Percentiles rank a stretch among this genome's conserved stretches.
Conservation (phyloP, 805 yeast species). For the Myxozyma monticola region DNA sequence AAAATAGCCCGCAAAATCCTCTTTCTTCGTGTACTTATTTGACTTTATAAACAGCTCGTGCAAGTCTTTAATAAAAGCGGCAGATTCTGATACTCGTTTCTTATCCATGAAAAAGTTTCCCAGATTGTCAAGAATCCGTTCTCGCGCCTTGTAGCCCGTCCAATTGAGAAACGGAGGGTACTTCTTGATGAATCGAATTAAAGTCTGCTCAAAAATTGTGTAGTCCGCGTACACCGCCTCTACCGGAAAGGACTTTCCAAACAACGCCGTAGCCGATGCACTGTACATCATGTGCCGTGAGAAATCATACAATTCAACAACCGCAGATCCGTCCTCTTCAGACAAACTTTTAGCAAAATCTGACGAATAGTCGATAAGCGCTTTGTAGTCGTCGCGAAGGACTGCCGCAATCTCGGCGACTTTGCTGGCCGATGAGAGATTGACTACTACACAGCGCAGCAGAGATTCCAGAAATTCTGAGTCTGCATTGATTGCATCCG, state of each 20-base stretch:
- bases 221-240: constrained; percentile 14
- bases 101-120: constrained; percentile 13
- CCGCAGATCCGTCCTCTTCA: not conserved
- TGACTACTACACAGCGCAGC: not conserved
- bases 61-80: not conserved
- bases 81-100: not conserved
- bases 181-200: constrained; percentile 9
- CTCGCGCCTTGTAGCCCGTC: constrained; percentile 12
- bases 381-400: not conserved
- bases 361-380: constrained; percentile 6
- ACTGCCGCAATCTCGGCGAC: not conserved
- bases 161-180: constrained; percentile 13
- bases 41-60: not conserved
- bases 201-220: constrained; percentile 12
- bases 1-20: constrained; percentile 21
- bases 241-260: constrained; percentile 25
- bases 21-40: not conserved
- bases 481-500: constrained; percentile 4
- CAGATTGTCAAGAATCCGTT: constrained; percentile 3
- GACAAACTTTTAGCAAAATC: not conserved
- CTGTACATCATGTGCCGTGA: constrained; percentile 1
- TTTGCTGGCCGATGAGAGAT: not conserved
- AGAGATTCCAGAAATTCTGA: not conserved
- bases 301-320: constrained; percentile 9
- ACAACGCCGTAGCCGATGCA: constrained; percentile 20